Percentiles rank a stretch among this genome's conserved stretches.
Conservation (phyloP, 495 filamentous ascomycete genomes). For the Eremomyces bilateralis region DNA sequence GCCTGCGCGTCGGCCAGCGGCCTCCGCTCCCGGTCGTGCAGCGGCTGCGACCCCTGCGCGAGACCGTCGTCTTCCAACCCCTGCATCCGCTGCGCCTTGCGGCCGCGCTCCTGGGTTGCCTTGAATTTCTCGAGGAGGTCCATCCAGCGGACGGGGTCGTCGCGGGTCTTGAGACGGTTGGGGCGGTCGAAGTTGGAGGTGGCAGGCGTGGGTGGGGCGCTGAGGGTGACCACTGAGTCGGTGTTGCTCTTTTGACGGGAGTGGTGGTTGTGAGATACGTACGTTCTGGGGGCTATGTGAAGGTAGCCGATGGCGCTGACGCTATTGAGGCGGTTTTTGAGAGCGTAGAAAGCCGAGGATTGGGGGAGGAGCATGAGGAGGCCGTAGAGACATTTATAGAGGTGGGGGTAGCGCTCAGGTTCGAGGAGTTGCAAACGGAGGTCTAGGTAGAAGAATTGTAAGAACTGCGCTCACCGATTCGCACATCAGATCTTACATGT, state of each 20-base stretch:
- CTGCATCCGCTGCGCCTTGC: conserved; percentile 23
- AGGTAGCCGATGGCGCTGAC: conserved; percentile 93
- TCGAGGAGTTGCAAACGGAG: conserved; percentile 94
- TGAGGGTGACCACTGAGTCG: conserved; percentile 1
- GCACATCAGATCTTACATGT: conserved; percentile 46
- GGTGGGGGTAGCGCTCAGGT: conserved; percentile 81
- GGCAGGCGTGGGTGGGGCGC: conserved; percentile 13
- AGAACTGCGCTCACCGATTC: too few species aligned
- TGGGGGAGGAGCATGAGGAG: conserved; percentile 95
- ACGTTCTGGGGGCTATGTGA: conserved; percentile 25
- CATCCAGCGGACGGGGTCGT: conserved; percentile 67
- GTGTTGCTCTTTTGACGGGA: too few species aligned
- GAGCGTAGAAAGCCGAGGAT: conserved; percentile 83
- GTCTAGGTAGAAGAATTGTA: conserved; percentile 38
- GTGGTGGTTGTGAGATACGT: too few species aligned
- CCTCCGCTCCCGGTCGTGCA: not conserved
- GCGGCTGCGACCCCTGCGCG: conserved; percentile 1
- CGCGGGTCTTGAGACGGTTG: conserved; percentile 61
- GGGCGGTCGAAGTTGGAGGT: conserved; percentile 44
- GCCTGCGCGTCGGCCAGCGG: not conserved
- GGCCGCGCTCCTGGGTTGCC: conserved; percentile 61
- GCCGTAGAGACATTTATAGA: conserved; percentile 97
- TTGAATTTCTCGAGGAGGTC: conserved; percentile 96
- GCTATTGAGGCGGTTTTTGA: conserved; percentile 92
- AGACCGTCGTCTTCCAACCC: not conserved